phyloP scores from a whole-genome alignment of 495 filamentous ascomycete species.

The Aspergillus baeticus region DNA sequence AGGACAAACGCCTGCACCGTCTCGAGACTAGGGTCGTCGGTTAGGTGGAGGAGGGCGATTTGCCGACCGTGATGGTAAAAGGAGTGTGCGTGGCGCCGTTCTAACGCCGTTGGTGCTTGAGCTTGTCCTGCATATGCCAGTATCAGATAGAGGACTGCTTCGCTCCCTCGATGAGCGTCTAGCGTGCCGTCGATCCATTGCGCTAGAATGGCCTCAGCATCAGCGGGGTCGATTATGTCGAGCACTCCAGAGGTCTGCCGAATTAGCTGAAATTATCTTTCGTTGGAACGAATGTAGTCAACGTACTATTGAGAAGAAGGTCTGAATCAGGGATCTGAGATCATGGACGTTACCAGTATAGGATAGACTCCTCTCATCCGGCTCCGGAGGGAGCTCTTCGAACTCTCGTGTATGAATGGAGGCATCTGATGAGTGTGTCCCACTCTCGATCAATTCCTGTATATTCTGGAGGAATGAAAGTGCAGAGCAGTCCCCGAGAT shows the following conservation, averaged over 20 bases:
- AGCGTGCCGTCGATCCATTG: neutral
- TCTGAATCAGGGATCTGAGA: neutral
- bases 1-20: conserved; percentile 1
- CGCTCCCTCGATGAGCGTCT: neutral
- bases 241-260: too few relatives aligned
- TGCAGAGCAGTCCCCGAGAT: neutral
- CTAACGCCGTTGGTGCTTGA: neutral
- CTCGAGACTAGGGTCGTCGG: neutral
- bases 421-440: neutral
- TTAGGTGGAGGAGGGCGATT: neutral
- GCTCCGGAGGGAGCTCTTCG: neutral
- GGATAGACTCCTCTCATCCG: neutral
- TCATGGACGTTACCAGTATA: neutral
- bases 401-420: neutral
- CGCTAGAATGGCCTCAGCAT: neutral
- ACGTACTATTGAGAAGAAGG: too few relatives aligned
- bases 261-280: too few relatives aligned
- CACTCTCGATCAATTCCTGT: neutral
- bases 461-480: conserved; percentile 2
- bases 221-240: too few relatives aligned
- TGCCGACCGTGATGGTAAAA: conserved; percentile 2
- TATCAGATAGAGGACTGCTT: neutral
- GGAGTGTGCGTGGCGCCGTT: neutral
- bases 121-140: neutral
- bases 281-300: too few relatives aligned